Percentiles rank a stretch among this genome's conserved stretches.
Evolutionary conservation across 371 early-diverging fungal genomes (phyloP).

Genomic region (Apophysomyces variabilis): DNA sequence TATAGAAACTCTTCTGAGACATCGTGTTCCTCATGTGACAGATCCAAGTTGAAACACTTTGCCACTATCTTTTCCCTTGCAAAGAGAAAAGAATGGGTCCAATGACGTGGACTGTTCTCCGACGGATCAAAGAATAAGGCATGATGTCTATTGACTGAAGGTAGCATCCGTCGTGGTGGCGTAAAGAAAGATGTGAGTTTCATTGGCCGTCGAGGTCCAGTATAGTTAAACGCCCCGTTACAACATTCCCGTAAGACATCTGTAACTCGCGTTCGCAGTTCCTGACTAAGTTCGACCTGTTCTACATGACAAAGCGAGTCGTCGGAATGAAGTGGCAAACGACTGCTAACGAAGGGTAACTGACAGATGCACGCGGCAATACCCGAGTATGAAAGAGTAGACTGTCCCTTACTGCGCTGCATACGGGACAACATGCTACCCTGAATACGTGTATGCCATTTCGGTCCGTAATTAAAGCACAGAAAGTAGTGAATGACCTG

Average conservation of each 20-base stretch:
- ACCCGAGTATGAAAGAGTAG: constrained; percentile 18
- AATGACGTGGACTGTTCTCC: constrained; percentile 12
- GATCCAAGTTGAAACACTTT: constrained; percentile 25
- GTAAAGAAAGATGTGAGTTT: constrained; percentile 29
- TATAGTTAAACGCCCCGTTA: constrained; percentile 21
- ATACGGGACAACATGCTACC: constrained; percentile 14
- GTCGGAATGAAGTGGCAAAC: constrained; percentile 19
- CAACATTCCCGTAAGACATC: constrained; percentile 34
- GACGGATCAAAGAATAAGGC: background rate
- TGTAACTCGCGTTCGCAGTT: constrained; percentile 33
- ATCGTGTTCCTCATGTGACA: constrained; percentile 14
- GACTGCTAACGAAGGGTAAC: constrained; percentile 29
- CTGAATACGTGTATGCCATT: constrained; percentile 40
- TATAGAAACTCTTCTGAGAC: constrained; percentile 30
- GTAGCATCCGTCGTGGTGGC: constrained; percentile 21
- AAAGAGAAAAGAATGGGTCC: constrained; percentile 45
- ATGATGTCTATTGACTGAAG: constrained; percentile 11
- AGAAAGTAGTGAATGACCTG: constrained; percentile 39
- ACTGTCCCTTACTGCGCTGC: constrained; percentile 13
- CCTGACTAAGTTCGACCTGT: constrained; percentile 46
- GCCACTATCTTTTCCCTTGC: constrained; percentile 45
- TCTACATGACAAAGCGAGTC: constrained; percentile 41
- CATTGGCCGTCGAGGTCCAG: constrained; percentile 10
- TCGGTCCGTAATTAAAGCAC: constrained; percentile 47
- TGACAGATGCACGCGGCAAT: constrained; percentile 29